phyloP scores from a whole-genome alignment of 345 rosid genomes.

The Odontarrhena argentea region DNA sequence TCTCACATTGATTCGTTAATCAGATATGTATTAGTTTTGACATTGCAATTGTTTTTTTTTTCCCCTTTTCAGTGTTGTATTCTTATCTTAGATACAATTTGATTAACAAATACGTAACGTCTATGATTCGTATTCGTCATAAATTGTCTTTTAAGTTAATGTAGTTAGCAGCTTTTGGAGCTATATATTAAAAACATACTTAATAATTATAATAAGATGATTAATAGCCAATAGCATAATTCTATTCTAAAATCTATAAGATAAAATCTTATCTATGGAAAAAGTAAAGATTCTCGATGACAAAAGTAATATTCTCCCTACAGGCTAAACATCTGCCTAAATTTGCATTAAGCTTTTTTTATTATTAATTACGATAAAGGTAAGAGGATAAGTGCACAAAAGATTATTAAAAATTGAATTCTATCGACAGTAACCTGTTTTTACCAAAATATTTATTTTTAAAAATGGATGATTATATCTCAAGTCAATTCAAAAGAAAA shows the following conservation, averaged over 20 bases:
- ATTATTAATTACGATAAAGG: no score
- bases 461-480: no score
- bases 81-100: neutral
- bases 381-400: neutral
- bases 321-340: neutral
- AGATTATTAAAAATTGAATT: no score
- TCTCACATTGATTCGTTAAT: constrained; percentile 11
- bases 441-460: no score
- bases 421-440: no score
- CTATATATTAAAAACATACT: constrained; percentile 2
- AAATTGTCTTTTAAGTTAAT: neutral
- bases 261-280: constrained; percentile 13
- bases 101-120: constrained; percentile 14
- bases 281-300: neutral
- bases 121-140: constrained; percentile 22
- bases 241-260: neutral
- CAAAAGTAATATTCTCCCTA: neutral
- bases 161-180: constrained; percentile 23
- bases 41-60: neutral
- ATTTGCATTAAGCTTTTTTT: no score
- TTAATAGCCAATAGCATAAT: neutral
- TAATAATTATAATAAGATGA: constrained; percentile 1
- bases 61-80: neutral
- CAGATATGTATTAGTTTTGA: constrained; percentile 14
- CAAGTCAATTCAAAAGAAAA: no score